phyloP scores from a whole-genome alignment of 768 basidiomycete genomes.

The Calocera viscosa region DNA sequence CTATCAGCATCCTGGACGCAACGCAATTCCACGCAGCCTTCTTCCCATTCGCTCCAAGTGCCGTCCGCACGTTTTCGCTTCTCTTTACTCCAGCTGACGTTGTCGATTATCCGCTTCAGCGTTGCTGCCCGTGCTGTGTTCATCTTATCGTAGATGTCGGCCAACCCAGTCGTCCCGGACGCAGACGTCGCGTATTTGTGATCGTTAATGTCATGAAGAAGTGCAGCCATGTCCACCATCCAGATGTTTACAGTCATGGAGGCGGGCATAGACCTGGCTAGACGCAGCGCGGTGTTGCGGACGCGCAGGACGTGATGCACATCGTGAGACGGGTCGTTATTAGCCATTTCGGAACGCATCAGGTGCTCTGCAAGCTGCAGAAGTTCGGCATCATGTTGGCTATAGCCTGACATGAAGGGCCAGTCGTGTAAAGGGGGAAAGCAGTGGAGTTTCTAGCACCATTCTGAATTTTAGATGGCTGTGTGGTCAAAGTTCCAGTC shows the following conservation, averaged over 20 bases:
- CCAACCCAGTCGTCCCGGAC: conserved; percentile 34
- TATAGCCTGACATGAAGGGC: background rate
- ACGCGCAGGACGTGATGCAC: conserved; percentile 73
- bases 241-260: conserved; percentile 50
- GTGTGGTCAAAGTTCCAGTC: background rate
- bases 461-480: background rate
- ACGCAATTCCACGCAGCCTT: conserved; percentile 59
- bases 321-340: conserved; percentile 74
- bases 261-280: conserved; percentile 38
- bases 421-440: no score
- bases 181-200: conserved; percentile 62
- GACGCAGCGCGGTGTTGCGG: conserved; percentile 55
- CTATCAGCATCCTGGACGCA: conserved; percentile 73
- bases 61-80: conserved; percentile 47
- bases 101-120: conserved; percentile 54
- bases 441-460: background rate
- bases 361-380: conserved; percentile 41
- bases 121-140: conserved; percentile 22
- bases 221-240: conserved; percentile 70
- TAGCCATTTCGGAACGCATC: conserved; percentile 60
- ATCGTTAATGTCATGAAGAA: conserved; percentile 79
- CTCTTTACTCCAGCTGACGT: conserved; percentile 79
- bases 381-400: background rate
- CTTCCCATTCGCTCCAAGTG: conserved; percentile 53
- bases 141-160: background rate